Conservation (phyloP, 192 early-diverging fungal species). For the Phycomyces blakesleeanus region DNA sequence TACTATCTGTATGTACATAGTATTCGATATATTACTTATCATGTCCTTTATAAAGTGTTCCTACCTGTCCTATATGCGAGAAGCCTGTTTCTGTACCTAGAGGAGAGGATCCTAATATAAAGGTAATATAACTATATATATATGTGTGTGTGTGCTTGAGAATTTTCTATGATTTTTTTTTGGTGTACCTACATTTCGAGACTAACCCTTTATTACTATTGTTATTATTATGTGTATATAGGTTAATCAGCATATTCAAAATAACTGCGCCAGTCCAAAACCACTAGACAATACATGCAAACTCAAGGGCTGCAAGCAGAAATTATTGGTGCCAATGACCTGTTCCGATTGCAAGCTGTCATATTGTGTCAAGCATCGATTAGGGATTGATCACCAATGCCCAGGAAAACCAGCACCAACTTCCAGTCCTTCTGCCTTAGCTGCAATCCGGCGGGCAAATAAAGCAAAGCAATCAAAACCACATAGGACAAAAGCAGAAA, state of each 20-base stretch:
- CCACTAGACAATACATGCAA: conserved; percentile 59
- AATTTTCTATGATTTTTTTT: no score
- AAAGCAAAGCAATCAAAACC: background rate
- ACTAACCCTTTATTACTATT: background rate
- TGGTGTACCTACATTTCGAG: no score
- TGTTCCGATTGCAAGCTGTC: conserved; percentile 62
- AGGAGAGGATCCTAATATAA: conserved; percentile 71
- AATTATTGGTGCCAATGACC: conserved; percentile 60
- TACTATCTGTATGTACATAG: background rate
- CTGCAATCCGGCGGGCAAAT: background rate
- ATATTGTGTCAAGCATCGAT: conserved; percentile 80
- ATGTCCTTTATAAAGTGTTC: conserved; percentile 43
- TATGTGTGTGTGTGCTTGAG: no score
- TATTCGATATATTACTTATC: background rate
- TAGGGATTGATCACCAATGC: conserved; percentile 71
- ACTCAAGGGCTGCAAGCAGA: conserved; percentile 58
- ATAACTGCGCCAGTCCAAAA: conserved; percentile 50
- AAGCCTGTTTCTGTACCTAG: conserved; percentile 66
- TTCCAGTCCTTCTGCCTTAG: background rate
- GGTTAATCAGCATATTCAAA: conserved; percentile 65
- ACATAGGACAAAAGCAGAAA: background rate
- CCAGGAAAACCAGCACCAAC: conserved; percentile 8
- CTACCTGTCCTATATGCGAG: conserved; percentile 73
- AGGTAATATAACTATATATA: no score
- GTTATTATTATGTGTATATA: conserved; percentile 1